Evolutionary conservation across 805 yeast species (phyloP), one percentile per base, ranked within the genome.

Genomic region (Pichia membranifaciens): DNA sequence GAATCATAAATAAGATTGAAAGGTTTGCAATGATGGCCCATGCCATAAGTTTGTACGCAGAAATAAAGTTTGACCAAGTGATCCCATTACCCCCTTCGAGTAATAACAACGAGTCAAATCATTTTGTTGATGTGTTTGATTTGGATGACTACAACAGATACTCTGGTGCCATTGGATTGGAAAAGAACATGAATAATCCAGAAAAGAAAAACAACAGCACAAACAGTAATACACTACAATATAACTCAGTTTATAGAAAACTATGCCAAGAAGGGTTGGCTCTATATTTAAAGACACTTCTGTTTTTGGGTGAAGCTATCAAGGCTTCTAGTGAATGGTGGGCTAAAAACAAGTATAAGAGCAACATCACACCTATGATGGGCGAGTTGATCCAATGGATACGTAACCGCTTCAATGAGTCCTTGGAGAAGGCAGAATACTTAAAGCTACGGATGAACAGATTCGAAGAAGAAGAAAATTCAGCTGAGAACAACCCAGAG

Each of bases 321-420:
- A 75, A 79, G 43, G 64, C 81, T 36, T 95, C 96, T 1, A 80
- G 90, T 38, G 82, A 75, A 13, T 93, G 98, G 97, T 93, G 98
- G 98, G 75, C 78, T 51, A 70, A 69, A 31, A 68, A 74, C 50
- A 62, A 58, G 23, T 48, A 55, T 15, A 55, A 59, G 40, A 58
- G 60, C 25, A 49, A 62, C 48, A 70, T 69, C 2, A 61, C 65
- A 5, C 66, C 74, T 15, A 72, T 74, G 49, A 66, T 84, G 56
- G 43, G 51, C 29, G 35, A 36, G 22, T 37, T 50, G 21, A 83
- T 89, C 12, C 97, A 93, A 66, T 89, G 96, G 96, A 82, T 87
- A 7, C 75, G 98, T 50, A 89, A 84, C 49, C 76, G 81, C 51
- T 91, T 89, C 67, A 91, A 93, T 64, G 96, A 89, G 58, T 80